These are phyloP conservation scores for Sindora glabra DNA, from an alignment of 306 rosid genomes.

Conservation along the genomic window DNA sequence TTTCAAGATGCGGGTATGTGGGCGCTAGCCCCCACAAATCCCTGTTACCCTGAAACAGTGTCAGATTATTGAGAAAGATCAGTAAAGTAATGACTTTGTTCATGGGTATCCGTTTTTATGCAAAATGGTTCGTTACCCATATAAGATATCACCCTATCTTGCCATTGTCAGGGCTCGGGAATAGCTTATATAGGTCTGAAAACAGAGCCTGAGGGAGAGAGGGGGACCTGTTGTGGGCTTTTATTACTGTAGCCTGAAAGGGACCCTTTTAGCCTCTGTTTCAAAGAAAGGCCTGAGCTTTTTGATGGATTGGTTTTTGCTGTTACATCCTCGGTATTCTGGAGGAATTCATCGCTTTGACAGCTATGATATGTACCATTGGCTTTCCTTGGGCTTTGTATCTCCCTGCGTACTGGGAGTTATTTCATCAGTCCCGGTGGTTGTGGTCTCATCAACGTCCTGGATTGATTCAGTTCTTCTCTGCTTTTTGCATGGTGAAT, in stretches of 20 bases:
- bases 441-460: slow-evolving; percentile 27
- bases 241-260: slow-evolving; percentile 45
- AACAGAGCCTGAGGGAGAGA: slow-evolving; percentile 18
- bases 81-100: slow-evolving; percentile 24
- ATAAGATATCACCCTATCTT: slow-evolving; percentile 27
- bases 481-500: slow-evolving; percentile 39
- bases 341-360: slow-evolving; percentile 78
- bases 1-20: slow-evolving; percentile 12
- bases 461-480: slow-evolving; percentile 31
- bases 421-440: slow-evolving; percentile 34
- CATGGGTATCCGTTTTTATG: slow-evolving; percentile 13
- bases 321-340: slow-evolving; percentile 57
- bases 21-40: slow-evolving; percentile 5
- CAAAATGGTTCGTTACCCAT: slow-evolving; percentile 10
- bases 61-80: slow-evolving; percentile 26
- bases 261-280: slow-evolving; percentile 31
- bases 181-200: slow-evolving; percentile 35
- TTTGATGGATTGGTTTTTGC: slow-evolving; percentile 46
- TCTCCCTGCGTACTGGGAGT: slow-evolving; percentile 36
- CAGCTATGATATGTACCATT: slow-evolving; percentile 52
- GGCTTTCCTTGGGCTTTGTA: slow-evolving; percentile 47
- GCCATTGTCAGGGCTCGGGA: slow-evolving; percentile 52
- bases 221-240: slow-evolving; percentile 30
- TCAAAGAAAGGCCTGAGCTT: slow-evolving; percentile 30
- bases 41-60: slow-evolving; percentile 34